phyloP scores from a whole-genome alignment of 2,329 filamentous ascomycete species.

The Ceratocystis eucalypticola region DNA sequence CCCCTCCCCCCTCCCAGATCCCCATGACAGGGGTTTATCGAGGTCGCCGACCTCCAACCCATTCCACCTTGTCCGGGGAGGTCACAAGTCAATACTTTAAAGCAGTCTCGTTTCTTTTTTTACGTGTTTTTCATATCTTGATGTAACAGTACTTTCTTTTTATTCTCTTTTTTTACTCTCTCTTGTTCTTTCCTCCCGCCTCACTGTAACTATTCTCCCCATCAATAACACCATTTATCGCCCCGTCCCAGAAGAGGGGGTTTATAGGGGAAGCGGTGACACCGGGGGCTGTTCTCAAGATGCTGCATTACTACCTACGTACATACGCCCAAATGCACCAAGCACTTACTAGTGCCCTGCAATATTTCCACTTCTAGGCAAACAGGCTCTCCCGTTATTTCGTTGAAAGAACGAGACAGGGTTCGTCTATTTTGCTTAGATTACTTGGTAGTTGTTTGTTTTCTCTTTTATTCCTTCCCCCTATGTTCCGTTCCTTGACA shows the following conservation, averaged over 20 bases:
- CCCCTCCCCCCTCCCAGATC: neutral
- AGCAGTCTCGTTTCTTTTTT: neutral
- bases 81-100: neutral
- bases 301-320: neutral
- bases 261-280: neutral
- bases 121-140: too few relatives aligned
- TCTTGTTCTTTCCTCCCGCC: neutral
- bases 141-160: too few relatives aligned
- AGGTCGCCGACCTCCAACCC: slow-evolving; percentile 14
- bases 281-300: neutral
- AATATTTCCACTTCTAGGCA: slow-evolving; percentile 3
- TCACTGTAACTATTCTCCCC: neutral
- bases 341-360: neutral
- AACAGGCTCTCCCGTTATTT: neutral
- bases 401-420: neutral
- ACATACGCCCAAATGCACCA: neutral
- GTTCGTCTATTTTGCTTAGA: neutral
- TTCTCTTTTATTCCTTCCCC: neutral
- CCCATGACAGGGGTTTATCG: neutral
- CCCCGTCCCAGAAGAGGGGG: neutral
- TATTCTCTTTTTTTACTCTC: neutral
- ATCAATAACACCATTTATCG: neutral
- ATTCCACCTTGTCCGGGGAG: neutral
- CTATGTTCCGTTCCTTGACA: neutral
- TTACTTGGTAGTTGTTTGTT: neutral